phyloP scores from a whole-genome alignment of 1,139 yeast species.

The Blastobotrys serpentis region DNA sequence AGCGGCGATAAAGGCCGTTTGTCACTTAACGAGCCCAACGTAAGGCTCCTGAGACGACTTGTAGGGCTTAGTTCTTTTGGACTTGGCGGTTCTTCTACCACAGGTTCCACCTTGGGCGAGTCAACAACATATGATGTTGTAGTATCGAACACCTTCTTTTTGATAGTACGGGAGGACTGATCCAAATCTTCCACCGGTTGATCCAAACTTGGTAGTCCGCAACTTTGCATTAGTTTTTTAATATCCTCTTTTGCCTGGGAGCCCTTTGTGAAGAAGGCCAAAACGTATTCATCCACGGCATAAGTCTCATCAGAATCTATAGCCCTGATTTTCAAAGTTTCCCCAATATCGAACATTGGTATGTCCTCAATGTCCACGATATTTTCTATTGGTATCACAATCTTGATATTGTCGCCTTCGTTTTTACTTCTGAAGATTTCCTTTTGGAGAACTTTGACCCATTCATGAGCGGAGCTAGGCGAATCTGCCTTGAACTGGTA shows the following conservation, averaged over 20 bases:
- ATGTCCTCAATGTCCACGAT: slow-evolving; percentile 61
- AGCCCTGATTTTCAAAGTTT: slow-evolving; percentile 48
- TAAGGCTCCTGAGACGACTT: slow-evolving; percentile 1
- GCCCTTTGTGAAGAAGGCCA: slow-evolving; percentile 56
- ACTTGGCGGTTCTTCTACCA: not conserved
- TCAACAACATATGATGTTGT: slow-evolving; percentile 1
- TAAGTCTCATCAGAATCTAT: slow-evolving; percentile 51
- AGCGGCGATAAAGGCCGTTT: not conserved
- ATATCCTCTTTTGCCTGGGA: slow-evolving; percentile 24
- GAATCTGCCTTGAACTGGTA: slow-evolving; percentile 75
- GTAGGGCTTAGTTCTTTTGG: not conserved
- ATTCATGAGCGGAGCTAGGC: slow-evolving; percentile 65
- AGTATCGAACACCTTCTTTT: slow-evolving; percentile 10
- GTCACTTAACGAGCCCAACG: not conserved
- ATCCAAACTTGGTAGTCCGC: slow-evolving; percentile 23
- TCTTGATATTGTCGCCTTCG: slow-evolving; percentile 66
- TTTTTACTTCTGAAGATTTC: slow-evolving; percentile 74
- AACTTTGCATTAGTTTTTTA: slow-evolving; percentile 19
- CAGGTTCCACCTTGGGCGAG: not conserved
- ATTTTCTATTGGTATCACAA: slow-evolving; percentile 72
- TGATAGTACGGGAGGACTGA: slow-evolving; percentile 9
- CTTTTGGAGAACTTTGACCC: slow-evolving; percentile 76
- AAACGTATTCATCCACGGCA: slow-evolving; percentile 64
- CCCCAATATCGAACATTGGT: slow-evolving; percentile 51
- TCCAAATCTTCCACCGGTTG: slow-evolving; percentile 10